Conservation (phyloP, 2,329 filamentous ascomycete species). For the Tolypocladium capitatum region DNA sequence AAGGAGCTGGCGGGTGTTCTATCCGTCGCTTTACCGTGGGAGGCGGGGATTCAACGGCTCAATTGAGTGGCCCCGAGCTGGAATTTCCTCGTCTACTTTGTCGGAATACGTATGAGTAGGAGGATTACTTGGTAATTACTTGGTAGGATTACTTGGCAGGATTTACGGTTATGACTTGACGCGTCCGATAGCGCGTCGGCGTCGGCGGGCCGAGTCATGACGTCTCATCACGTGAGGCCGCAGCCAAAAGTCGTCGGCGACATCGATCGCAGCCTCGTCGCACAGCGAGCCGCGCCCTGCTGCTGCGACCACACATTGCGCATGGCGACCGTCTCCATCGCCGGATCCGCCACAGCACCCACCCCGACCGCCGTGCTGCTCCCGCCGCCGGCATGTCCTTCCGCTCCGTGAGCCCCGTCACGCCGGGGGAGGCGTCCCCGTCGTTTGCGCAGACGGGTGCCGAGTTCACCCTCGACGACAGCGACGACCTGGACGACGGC, state of each 20-base stretch:
- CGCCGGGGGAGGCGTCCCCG: conserved; percentile 14
- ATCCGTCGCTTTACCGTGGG: too few relatives aligned
- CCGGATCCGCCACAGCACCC: background rate
- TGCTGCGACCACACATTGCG: background rate
- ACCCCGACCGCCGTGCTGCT: background rate
- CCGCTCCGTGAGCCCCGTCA: conserved; percentile 7
- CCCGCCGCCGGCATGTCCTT: background rate
- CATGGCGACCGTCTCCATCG: background rate
- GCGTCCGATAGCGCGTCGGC: background rate
- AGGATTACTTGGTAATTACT: too few relatives aligned
- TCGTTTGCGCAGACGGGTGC: conserved; percentile 27
- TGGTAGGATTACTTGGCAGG: too few relatives aligned
- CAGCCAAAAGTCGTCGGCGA: background rate
- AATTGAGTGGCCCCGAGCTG: too few relatives aligned
- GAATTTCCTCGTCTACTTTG: too few relatives aligned
- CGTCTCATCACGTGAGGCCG: background rate
- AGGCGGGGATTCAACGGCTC: background rate
- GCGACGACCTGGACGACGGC: conserved; percentile 14
- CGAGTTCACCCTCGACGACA: conserved; percentile 22
- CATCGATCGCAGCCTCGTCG: background rate
- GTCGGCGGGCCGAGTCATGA: background rate
- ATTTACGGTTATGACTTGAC: too few relatives aligned
- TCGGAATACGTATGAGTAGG: too few relatives aligned
- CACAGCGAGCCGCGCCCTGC: background rate
- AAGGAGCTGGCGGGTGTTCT: background rate